These are phyloP conservation scores for Scortechinia acanthostroma DNA, from an alignment of 2,329 filamentous ascomycete species.

Conservation along the genomic window DNA sequence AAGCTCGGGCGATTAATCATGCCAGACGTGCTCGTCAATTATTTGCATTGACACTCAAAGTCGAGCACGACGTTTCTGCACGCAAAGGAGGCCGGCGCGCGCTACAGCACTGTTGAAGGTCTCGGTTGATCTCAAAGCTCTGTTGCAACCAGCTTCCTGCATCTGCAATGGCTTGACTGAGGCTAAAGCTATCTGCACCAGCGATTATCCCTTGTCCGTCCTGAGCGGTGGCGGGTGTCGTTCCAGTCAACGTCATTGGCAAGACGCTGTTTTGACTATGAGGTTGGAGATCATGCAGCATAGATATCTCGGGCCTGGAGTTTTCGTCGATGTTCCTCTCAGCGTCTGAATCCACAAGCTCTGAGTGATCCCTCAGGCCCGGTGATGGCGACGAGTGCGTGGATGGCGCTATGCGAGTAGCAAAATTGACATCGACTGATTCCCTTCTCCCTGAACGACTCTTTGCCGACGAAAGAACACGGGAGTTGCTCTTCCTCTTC, in stretches of 20 bases:
- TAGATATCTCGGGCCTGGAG: too few species aligned
- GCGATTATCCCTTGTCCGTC: background rate
- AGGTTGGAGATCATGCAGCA: too few species aligned
- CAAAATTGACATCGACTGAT: too few species aligned
- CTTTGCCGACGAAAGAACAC: background rate
- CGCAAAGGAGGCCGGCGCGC: too few species aligned
- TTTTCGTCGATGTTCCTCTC: background rate
- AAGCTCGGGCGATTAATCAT: too few species aligned
- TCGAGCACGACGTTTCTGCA: too few species aligned
- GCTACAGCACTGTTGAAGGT: background rate
- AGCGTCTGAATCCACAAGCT: background rate
- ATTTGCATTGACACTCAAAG: too few species aligned
- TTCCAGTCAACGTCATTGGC: background rate
- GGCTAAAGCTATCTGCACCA: background rate
- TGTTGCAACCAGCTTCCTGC: slow-evolving; percentile 1
- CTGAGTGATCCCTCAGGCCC: background rate
- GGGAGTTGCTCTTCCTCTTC: background rate
- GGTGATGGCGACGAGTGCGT: too few species aligned
- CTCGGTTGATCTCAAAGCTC: background rate
- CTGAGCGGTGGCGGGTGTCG: background rate
- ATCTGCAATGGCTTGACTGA: slow-evolving; percentile 1
- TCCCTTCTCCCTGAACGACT: background rate
- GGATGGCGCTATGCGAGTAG: too few species aligned
- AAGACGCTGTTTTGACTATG: background rate
- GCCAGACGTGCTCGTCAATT: too few species aligned